A percentile compares a stretch with the other conserved stretches of the same genome.
These are phyloP conservation scores for Nevesoporus exiguus DNA, from an alignment of 768 basidiomycete species.

Conservation along the genomic window DNA sequence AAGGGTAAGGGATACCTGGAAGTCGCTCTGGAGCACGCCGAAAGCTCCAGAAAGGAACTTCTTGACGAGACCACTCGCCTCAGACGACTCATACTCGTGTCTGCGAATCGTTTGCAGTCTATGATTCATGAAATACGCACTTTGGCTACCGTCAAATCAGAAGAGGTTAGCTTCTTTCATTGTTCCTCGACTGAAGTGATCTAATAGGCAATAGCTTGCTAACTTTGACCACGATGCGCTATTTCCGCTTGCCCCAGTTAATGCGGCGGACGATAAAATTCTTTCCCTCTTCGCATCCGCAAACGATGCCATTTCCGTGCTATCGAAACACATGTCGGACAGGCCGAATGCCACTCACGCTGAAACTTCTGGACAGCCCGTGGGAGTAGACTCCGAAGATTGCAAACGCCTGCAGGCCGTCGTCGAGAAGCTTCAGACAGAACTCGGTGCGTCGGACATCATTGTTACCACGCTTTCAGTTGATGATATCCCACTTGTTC, in stretches of 20 bases:
- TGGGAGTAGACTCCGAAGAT: slow-evolving; percentile 38
- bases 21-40: slow-evolving; percentile 68
- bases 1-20: slow-evolving; percentile 59
- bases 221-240: slow-evolving; percentile 45
- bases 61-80: slow-evolving; percentile 62
- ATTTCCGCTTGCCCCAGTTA: slow-evolving; percentile 52
- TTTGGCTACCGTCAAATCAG: slow-evolving; percentile 39
- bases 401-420: slow-evolving; percentile 46
- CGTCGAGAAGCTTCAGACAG: slow-evolving; percentile 49
- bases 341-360: slow-evolving; percentile 8
- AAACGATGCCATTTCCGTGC: slow-evolving; percentile 34
- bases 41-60: slow-evolving; percentile 58
- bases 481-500: slow-evolving; percentile 7
- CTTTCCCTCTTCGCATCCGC: slow-evolving; percentile 41
- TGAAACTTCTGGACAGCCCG: slow-evolving; percentile 13
- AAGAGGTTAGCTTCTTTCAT: slow-evolving; percentile 41
- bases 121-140: slow-evolving; percentile 46
- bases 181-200: background rate
- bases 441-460: slow-evolving; percentile 48
- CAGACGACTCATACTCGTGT: slow-evolving; percentile 54
- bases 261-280: slow-evolving; percentile 48
- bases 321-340: slow-evolving; percentile 26
- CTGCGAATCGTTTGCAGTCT: slow-evolving; percentile 63
- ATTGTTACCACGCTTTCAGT: slow-evolving; percentile 1
- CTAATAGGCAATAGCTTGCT: slow-evolving; percentile 36